phyloP scores from a whole-genome alignment of 768 basidiomycete genomes.

The Leccinum subtestaceum region DNA sequence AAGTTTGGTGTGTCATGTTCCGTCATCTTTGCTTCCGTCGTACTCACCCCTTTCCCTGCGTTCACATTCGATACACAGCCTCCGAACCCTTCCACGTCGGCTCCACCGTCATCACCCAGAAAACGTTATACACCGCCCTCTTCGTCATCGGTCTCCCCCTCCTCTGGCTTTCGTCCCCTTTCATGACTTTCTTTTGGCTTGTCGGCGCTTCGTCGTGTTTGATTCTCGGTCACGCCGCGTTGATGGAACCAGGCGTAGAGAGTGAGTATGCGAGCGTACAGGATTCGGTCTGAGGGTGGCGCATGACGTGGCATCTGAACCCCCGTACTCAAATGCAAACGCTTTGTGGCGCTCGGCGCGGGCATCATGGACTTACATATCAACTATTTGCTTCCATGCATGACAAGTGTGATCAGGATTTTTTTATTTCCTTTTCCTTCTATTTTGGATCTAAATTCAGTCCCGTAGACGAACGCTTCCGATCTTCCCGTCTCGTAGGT shows the following conservation, averaged over 20 bases:
- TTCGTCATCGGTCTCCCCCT: constrained; percentile 92
- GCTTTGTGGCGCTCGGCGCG: neutral
- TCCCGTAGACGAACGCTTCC: neutral
- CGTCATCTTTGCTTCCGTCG: neutral
- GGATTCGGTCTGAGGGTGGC: constrained; percentile 45
- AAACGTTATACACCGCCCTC: constrained; percentile 81
- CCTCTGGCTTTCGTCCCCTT: constrained; percentile 73
- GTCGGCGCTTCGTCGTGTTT: constrained; percentile 83
- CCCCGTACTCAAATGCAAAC: neutral
- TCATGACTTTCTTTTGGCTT: constrained; percentile 90
- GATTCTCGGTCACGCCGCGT: constrained; percentile 80
- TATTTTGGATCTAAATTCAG: neutral
- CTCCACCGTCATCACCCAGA: constrained; percentile 81
- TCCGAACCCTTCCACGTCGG: constrained; percentile 85
- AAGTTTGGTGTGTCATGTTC: constrained; percentile 62
- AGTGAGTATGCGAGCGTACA: constrained; percentile 86
- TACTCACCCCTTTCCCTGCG: neutral
- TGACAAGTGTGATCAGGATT: neutral
- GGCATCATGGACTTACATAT: neutral
- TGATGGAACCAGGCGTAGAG: constrained; percentile 95
- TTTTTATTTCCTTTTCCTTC: neutral
- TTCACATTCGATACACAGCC: constrained; percentile 40
- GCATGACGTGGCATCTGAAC: neutral
- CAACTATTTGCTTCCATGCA: neutral
- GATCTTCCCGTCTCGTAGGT: neutral